phyloP scores from a whole-genome alignment of 768 basidiomycete genomes.

The Auriscalpium vulgare region DNA sequence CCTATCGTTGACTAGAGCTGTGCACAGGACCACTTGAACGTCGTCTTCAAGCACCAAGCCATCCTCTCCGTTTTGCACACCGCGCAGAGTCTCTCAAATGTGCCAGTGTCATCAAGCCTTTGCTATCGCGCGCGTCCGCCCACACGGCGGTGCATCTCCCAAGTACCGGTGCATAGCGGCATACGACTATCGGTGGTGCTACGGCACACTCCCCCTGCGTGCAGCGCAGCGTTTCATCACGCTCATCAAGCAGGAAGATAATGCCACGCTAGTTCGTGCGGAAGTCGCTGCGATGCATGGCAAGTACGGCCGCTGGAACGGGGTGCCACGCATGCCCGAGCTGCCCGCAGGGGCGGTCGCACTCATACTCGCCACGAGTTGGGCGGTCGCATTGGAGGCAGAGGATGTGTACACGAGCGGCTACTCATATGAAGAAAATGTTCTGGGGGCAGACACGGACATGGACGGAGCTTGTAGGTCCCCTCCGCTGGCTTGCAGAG shows the following conservation, averaged over 20 bases:
- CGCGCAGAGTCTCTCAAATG: not conserved
- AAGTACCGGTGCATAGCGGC: slow-evolving; percentile 33
- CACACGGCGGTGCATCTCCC: not conserved
- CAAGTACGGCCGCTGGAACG: slow-evolving; percentile 18
- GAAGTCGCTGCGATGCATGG: slow-evolving; percentile 27
- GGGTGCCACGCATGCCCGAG: slow-evolving; percentile 11
- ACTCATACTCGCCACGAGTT: slow-evolving; percentile 24
- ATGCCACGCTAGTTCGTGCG: slow-evolving; percentile 28
- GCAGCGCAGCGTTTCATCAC: slow-evolving; percentile 27
- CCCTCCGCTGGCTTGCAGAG: no score
- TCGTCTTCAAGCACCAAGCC: no score
- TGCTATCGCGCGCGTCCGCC: not conserved
- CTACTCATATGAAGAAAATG: slow-evolving; percentile 8
- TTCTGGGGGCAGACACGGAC: slow-evolving; percentile 20
- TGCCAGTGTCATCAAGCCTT: not conserved
- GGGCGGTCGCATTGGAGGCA: slow-evolving; percentile 3
- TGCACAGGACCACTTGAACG: no score
- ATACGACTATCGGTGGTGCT: slow-evolving; percentile 34
- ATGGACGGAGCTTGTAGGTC: slow-evolving; percentile 21
- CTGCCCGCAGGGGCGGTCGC: slow-evolving; percentile 28
- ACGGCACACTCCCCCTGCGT: slow-evolving; percentile 25
- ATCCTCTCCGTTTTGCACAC: no score
- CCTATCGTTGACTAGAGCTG: no score
- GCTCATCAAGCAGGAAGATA: slow-evolving; percentile 27
- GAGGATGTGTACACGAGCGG: slow-evolving; percentile 20